A percentile compares a stretch with the other conserved stretches of the same genome.
These are phyloP conservation scores for Pestalotiopsis sp. DNA, from an alignment of 2,329 filamentous ascomycete genomes.

Conservation along the genomic window DNA sequence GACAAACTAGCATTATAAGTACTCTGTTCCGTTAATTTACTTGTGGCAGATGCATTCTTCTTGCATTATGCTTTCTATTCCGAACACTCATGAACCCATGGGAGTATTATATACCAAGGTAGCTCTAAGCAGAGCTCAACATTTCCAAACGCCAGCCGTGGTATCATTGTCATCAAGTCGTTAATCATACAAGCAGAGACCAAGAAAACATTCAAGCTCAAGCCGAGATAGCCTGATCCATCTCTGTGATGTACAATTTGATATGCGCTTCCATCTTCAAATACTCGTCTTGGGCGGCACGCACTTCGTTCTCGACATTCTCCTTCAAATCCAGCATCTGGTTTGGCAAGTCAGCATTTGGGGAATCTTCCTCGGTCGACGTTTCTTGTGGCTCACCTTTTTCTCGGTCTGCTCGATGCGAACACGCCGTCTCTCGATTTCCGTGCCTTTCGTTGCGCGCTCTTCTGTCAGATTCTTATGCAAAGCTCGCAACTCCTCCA, in stretches of 20 bases:
- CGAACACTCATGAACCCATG: not conserved
- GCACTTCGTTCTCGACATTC: conserved; percentile 93
- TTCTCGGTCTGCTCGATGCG: conserved; percentile 98
- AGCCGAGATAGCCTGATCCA: conserved; percentile 79
- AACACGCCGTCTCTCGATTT: conserved; percentile 91
- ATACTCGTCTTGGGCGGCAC: conserved; percentile 89
- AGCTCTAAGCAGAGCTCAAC: not conserved
- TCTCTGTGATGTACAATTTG: conserved; percentile 96
- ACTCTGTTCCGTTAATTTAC: not conserved
- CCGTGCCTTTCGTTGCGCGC: conserved; percentile 81
- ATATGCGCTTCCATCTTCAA: conserved; percentile 98
- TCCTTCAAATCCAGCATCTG: conserved; percentile 98
- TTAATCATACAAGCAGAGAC: conserved; percentile 25
- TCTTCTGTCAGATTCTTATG: conserved; percentile 85
- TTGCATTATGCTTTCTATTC: not conserved
- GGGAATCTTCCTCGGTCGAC: not conserved
- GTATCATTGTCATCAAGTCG: conserved; percentile 39
- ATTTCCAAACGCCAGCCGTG: conserved; percentile 43
- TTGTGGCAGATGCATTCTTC: not conserved
- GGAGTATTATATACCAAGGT: not conserved
- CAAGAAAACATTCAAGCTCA: conserved; percentile 10
- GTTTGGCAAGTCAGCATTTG: conserved; percentile 23
- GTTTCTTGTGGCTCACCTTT: conserved; percentile 66
- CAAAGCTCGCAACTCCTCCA: conserved; percentile 83
- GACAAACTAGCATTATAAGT: not conserved